Base-by-base conservation (phyloP, 257 asterid species). In the Striga asiatica region DNA sequence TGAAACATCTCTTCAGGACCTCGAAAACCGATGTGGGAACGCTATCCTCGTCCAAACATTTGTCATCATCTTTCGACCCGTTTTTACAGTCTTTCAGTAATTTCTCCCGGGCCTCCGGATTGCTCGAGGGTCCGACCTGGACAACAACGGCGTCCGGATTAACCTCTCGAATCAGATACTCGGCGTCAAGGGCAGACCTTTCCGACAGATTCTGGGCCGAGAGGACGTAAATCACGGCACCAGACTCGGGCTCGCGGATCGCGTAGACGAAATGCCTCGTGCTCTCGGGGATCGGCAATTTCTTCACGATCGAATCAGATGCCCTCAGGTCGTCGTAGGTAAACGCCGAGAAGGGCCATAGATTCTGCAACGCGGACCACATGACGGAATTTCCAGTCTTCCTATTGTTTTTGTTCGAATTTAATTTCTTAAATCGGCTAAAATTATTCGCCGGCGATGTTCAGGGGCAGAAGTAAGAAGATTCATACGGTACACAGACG, bases 81-180 rank as follows among this genome's bases (percentile, higher is more conserved):
- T 25, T 41, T 14, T 31, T 25, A 19, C 47, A 22, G 29, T 59
- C 45, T 11, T 37, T 50, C 19, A 20, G 38, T 31, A 59, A 60
- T 45, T 51, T 71, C 32, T 66, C 66, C 58, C 58, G 45, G 52
- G 38, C 21, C 57, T 71, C 83, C 0, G 62, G 14, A 29, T 63
- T 65, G 54, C 64, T 75, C 58, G 52, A 27, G 17, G 60, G 68
- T 9, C 85, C 83, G 24, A 83, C 80, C 59, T 91, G 98, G 28
- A 78, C 92, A n/a, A 86, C 78, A 32, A 91, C 98, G 3, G 98
- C 96, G 21, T 91, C 96, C 21, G 98, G 98, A 68, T 74, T 76
- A 67, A 87, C 69, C 58, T 69, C 83, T 51, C 82, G 75, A 37
- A 91, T 91, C 18, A 91, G 71, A 68, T 78, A 75, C 73, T 91